Evolutionary conservation across 371 early-diverging fungal species (phyloP).

Genomic region (Mortierella sp.): DNA sequence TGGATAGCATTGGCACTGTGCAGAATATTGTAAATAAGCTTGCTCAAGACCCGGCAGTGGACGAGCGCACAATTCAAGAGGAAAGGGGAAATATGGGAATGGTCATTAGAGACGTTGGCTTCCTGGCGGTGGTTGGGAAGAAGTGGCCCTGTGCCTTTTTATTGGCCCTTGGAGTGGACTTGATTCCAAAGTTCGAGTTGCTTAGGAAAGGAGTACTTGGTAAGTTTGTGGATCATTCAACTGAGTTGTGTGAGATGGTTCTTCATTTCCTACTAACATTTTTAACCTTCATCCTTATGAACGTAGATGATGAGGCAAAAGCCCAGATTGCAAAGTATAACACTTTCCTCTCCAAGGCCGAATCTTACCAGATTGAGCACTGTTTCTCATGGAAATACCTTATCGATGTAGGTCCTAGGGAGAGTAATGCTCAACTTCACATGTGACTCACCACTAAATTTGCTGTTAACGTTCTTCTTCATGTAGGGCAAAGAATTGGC

Average conservation of each 20-base stretch:
- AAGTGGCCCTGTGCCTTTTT: constrained; percentile 78
- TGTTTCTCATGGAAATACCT: constrained; percentile 53
- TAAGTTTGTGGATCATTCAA: neutral
- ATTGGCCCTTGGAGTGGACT: constrained; percentile 67
- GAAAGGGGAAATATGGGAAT: constrained; percentile 58
- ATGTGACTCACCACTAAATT: neutral
- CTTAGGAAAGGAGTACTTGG: constrained; percentile 24
- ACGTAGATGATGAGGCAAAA: constrained; percentile 28
- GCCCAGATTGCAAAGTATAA: constrained; percentile 29
- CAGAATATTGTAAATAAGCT: constrained; percentile 21
- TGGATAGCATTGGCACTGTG: constrained; percentile 55
- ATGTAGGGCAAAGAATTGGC: constrained; percentile 49
- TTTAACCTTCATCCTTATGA: neutral
- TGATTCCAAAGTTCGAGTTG: constrained; percentile 48
- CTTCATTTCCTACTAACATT: neutral
- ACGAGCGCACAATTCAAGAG: constrained; percentile 13
- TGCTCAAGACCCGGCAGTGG: constrained; percentile 16
- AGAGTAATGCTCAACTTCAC: neutral
- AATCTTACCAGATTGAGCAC: constrained; percentile 35
- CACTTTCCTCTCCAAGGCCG: constrained; percentile 30
- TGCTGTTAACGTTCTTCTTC: neutral
- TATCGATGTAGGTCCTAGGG: constrained; percentile 36
- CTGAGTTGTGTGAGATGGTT: neutral
- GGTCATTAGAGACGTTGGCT: constrained; percentile 66
- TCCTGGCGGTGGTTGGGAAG: constrained; percentile 36